A percentile compares a stretch with the other conserved stretches of the same genome.
Evolutionary conservation across 2,329 filamentous ascomycete species (phyloP).

Genomic region (Trichoderma pleuroti): DNA sequence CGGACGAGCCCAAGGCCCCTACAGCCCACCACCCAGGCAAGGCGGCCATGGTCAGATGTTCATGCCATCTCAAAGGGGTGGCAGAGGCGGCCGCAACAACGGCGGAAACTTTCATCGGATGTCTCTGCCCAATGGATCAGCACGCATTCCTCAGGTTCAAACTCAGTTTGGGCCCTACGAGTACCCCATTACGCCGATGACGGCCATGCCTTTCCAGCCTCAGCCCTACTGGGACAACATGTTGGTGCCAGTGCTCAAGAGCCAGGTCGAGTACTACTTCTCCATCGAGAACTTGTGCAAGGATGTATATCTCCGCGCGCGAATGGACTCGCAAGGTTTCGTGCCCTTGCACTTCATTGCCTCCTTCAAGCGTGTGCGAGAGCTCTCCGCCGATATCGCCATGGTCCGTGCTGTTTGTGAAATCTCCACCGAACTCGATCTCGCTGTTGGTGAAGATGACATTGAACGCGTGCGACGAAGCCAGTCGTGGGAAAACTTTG

Average conservation of each 20-base stretch:
- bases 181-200: constrained; percentile 40
- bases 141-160: constrained; percentile 38
- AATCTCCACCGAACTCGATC: constrained; percentile 69
- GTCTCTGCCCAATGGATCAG: constrained; percentile 37
- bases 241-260: constrained; percentile 41
- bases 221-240: constrained; percentile 54
- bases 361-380: constrained; percentile 70
- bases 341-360: constrained; percentile 76
- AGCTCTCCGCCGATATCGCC: constrained; percentile 57
- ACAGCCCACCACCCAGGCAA: constrained; percentile 45
- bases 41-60: constrained; percentile 36
- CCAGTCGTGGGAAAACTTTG: constrained; percentile 76
- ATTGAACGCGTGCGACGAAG: constrained; percentile 72
- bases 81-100: constrained; percentile 35
- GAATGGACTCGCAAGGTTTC: constrained; percentile 95
- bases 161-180: constrained; percentile 37
- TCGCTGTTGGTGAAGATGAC: constrained; percentile 70
- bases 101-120: constrained; percentile 37
- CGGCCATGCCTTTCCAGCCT: constrained; percentile 34
- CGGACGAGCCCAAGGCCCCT: constrained; percentile 37
- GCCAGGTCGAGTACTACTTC: constrained; percentile 86
- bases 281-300: constrained; percentile 94
- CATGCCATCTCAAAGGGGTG: constrained; percentile 33
- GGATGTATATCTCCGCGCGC: constrained; percentile 79
- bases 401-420: constrained; percentile 72